Evolutionary conservation across 495 filamentous ascomycete species (phyloP).

Genomic region (Podospora pseudopauciseta): DNA sequence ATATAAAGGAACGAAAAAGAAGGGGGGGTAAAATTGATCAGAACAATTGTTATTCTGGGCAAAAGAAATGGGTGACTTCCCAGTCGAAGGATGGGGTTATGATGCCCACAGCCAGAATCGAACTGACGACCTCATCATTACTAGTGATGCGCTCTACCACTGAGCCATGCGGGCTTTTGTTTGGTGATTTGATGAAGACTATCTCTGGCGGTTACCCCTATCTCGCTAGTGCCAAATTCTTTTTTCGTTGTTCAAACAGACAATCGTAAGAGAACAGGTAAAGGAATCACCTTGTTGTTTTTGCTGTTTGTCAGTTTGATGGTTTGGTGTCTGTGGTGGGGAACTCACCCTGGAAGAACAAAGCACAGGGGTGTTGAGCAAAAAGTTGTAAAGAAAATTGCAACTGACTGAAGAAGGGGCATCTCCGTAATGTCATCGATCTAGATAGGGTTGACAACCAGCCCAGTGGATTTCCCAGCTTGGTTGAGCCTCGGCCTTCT

Average conservation of each 20-base stretch:
- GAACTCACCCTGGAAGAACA: no score
- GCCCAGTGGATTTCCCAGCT: neutral
- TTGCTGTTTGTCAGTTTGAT: no score
- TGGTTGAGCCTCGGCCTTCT: neutral
- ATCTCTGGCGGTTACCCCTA: no score
- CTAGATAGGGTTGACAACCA: no score
- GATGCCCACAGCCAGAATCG: conserved; percentile 12
- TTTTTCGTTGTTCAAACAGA: no score
- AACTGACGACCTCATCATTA: conserved; percentile 14
- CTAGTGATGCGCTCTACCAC: conserved; percentile 13
- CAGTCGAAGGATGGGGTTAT: neutral
- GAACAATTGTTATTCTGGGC: neutral
- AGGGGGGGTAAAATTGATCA: no score
- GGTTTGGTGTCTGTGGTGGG: no score
- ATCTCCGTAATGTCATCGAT: neutral
- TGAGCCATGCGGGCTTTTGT: conserved; percentile 10
- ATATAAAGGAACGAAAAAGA: no score
- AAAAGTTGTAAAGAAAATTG: neutral
- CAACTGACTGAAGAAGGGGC: neutral
- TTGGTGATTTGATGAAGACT: neutral
- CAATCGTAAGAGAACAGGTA: no score
- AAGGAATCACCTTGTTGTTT: no score
- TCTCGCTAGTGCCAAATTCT: no score
- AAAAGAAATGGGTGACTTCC: neutral
- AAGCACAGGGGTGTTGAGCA: no score